Conservation (phyloP, 371 early-diverging fungal species). For the Mucor circinelloides region DNA sequence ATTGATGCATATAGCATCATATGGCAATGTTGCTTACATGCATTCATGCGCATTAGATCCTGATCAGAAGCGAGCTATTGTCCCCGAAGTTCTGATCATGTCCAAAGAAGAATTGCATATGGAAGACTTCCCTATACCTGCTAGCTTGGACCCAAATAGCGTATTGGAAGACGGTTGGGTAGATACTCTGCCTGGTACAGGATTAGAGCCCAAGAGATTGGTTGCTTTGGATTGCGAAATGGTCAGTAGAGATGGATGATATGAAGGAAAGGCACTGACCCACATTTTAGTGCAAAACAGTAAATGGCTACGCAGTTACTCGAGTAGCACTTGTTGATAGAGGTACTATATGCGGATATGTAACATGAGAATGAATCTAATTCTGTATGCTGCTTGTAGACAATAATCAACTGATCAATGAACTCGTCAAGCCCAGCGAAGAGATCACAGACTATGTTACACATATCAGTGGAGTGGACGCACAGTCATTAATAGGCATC, state of each 20-base stretch:
- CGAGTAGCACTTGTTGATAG: constrained; percentile 64
- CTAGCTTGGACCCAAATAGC: constrained; percentile 27
- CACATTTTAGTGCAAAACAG: constrained; percentile 60
- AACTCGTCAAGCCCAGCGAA: constrained; percentile 62
- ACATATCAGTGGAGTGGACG: constrained; percentile 68
- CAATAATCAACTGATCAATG: constrained; percentile 57
- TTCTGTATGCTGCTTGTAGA: constrained; percentile 21
- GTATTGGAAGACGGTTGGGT: constrained; percentile 44
- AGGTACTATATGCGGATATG: constrained; percentile 17
- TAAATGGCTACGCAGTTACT: constrained; percentile 65
- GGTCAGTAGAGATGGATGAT: constrained; percentile 36
- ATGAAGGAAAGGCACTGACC: not conserved
- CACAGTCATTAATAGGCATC: constrained; percentile 44
- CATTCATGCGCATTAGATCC: constrained; percentile 4
- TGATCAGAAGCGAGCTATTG: constrained; percentile 13
- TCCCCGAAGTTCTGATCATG: constrained; percentile 32
- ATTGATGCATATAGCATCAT: not conserved
- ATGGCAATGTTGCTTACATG: not conserved
- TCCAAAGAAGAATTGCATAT: constrained; percentile 38
- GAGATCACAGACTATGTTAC: constrained; percentile 74
- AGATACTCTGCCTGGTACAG: constrained; percentile 33
- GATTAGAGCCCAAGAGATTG: constrained; percentile 35
- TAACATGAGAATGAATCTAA: constrained; percentile 23
- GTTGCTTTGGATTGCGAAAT: constrained; percentile 83
- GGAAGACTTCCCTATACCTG: constrained; percentile 53